Evolutionary conservation across 106 monocot species (phyloP), one percentile per base, ranked within the genome.

Genomic region (Narthecium ossifragum): DNA sequence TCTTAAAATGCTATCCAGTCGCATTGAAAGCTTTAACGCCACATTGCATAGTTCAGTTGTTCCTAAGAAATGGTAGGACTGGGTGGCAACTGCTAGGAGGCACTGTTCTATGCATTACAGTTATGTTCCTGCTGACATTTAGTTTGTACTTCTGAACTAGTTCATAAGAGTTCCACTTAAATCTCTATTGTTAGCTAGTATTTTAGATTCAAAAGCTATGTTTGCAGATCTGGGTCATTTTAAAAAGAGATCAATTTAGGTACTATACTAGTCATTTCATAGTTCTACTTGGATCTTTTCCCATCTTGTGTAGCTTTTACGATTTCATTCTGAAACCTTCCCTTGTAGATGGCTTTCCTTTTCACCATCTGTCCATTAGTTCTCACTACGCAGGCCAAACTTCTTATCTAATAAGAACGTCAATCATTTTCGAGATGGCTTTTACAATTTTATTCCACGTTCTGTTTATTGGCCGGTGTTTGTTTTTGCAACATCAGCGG

Each of bases 141-240:
- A n/a, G n/a, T n/a, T n/a, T n/a, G n/a, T n/a, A n/a, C n/a, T n/a
- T n/a, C n/a, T n/a, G n/a, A n/a, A n/a, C n/a, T n/a, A n/a, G n/a
- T n/a, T n/a, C n/a, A n/a, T n/a, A n/a, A n/a, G n/a, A n/a, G n/a
- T 31, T 5, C 31, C 8, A 29, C 26, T 0, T 18, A 7, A 24
- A 14, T 46, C 18, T 18, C 17, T 46, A 8, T 22, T 12, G 3
- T 49, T n/a, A 36, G 10, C 26, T 33, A n/a, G 10, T 31, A 24
- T 54, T 25, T 34, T 55, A 92, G 91, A 86, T 55, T 73, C 82
- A 2, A 85, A 91, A 66, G 91, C 91, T 23, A 91, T 83, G 85
- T 86, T 91, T 69, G 91, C 91, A 43, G 91, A 91, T 74, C 76
- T 91, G 21, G 91, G 91, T 26, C 91, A 91, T 74, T 91, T 91